Evolutionary conservation across 2,329 filamentous ascomycete species (phyloP).

Genomic region (Byssochlamys sp.): DNA sequence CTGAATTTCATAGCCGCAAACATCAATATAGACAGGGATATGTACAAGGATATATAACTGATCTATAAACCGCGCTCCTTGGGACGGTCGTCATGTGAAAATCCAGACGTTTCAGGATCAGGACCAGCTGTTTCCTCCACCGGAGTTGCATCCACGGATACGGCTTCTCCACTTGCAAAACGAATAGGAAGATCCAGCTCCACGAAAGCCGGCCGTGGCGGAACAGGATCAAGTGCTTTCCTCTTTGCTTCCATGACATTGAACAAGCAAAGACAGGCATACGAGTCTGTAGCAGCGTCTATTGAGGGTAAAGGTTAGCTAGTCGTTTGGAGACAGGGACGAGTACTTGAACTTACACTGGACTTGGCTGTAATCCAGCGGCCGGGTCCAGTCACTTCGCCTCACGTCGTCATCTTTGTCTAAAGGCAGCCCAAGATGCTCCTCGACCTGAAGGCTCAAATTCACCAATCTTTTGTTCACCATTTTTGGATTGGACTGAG

Average conservation of each 20-base stretch:
- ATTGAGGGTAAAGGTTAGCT: constrained; percentile 8
- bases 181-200: constrained; percentile 59
- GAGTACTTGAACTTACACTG: constrained; percentile 49
- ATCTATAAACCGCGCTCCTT: neutral
- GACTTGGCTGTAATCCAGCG: constrained; percentile 56
- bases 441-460: constrained; percentile 59
- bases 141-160: constrained; percentile 5
- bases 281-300: constrained; percentile 76
- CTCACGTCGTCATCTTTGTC: constrained; percentile 64
- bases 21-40: neutral
- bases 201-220: constrained; percentile 58
- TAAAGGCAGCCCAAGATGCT: constrained; percentile 63
- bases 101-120: neutral
- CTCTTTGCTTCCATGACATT: constrained; percentile 61
- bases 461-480: constrained; percentile 60
- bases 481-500: constrained; percentile 40
- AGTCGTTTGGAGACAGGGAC: neutral
- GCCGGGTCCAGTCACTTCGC: constrained; percentile 61
- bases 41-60: neutral
- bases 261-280: constrained; percentile 66
- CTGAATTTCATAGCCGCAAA: neutral
- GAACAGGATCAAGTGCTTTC: constrained; percentile 55
- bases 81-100: neutral
- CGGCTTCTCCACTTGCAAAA: constrained; percentile 36
- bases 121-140: neutral